Base-by-base conservation (phyloP, 768 basidiomycete genomes). In the Pulveroboletus sp. region DNA sequence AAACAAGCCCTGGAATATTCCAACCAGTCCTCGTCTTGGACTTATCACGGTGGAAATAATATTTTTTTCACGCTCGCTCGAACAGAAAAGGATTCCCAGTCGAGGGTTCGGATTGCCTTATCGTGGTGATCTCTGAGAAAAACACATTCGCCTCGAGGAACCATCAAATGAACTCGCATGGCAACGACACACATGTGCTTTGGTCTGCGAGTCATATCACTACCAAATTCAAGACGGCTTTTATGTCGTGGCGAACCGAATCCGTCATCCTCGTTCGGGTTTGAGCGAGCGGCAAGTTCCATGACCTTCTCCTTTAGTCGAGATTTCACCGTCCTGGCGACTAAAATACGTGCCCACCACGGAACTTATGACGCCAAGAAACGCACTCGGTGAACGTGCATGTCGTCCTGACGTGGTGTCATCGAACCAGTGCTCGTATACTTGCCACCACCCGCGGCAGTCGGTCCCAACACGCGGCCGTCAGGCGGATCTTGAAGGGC, bases 401-500 rank as follows among this genome's bases (percentile, higher is more conserved):
- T 29, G 6, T 38, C 52, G 17, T 37, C 29, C 23, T 35, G 31
- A 12, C n/a, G 35, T 17, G 16, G 10, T 29, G 35, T 43, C 42
- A 43, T 35, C 33, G 24, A 50, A 53, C 53, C 51, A 32, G 58
- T 53, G 53, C 33, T 53, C 29, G 36, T 36, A n/a, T 17, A 29
- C 43, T 40, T 47, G 40, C 34, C 36, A 49, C 49, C 29, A n/a
- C n/a, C n/a, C 35, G 24, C 29, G 40, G 31, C 36, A 43, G 47
- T 47, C n/a, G 27, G 17, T 21, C 34, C 5, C 38, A 14, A 12
- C 52, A 34, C 49, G 40, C 27, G 41, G 41, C 43, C 49, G 49
- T 60, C 56, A 33, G 14, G 47, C 45, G 51, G 58, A 63, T 49
- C 55, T 59, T 23, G 43, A 49, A 49, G 50, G 35, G 27, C 12